These are phyloP conservation scores for Phytophthora idaei DNA, from an alignment of 352 stramenopile species.

Conservation along the genomic window DNA sequence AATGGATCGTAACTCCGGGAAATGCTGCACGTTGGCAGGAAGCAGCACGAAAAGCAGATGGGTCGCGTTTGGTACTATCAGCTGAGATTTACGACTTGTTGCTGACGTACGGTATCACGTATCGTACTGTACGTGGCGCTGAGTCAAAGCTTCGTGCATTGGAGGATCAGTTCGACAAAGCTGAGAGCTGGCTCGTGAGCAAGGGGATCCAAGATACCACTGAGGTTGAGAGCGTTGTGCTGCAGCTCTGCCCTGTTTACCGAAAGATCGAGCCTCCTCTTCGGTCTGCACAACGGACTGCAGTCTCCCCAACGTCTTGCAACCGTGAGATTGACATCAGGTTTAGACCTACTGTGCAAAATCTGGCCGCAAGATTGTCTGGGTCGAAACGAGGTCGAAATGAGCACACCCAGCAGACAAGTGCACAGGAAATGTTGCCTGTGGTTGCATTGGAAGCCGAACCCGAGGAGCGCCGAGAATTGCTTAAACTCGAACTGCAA, in stretches of 20 bases:
- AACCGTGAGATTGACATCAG: background rate
- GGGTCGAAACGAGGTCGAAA: constrained; percentile 8
- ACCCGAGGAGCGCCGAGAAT: constrained; percentile 34
- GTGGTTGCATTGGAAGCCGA: constrained; percentile 20
- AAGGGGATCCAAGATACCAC: constrained; percentile 1
- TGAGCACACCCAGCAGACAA: background rate
- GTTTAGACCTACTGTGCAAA: constrained; percentile 4
- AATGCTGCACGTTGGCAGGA: constrained; percentile 20
- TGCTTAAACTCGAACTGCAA: constrained; percentile 51
- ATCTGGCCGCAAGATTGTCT: background rate
- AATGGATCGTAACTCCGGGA: constrained; percentile 14
- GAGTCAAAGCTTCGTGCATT: constrained; percentile 13
- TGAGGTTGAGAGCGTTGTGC: constrained; percentile 3
- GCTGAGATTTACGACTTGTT: constrained; percentile 21
- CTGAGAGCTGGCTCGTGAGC: constrained; percentile 13
- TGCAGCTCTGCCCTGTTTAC: constrained; percentile 18
- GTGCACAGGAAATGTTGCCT: background rate
- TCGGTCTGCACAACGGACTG: background rate
- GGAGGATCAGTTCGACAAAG: constrained; percentile 23
- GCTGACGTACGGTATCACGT: constrained; percentile 5
- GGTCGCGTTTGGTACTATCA: background rate
- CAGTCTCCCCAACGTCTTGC: background rate
- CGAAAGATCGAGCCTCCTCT: background rate
- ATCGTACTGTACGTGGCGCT: constrained; percentile 5
- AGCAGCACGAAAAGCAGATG: constrained; percentile 9